Base-by-base conservation (phyloP, 192 early-diverging fungal species). In the Mortierella antarctica region DNA sequence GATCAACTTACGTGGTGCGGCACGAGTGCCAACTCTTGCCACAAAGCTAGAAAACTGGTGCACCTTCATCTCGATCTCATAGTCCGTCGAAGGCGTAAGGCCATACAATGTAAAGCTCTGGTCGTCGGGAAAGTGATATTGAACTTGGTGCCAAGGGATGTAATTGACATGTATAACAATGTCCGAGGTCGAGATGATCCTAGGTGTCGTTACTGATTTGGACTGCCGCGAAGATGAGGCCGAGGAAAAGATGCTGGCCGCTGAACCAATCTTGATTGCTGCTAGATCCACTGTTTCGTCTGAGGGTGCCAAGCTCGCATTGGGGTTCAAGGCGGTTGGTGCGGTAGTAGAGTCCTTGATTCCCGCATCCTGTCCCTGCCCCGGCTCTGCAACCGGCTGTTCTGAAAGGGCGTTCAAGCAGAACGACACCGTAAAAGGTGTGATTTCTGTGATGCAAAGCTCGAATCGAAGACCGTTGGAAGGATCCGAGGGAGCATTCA, bases 11-110 rank as follows among this genome's bases (percentile, higher is more conserved):
- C 77, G 77, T 65, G 70, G 60, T 61, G 77, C 77, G 12, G 77
- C 77, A 46, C 77, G 69, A 4, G 77, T 80, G 13, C 77, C 77
- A 46, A 80, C 59, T 56, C 77, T 61, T 42, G 70, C 63, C 20
- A 80, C 60, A 63, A 80, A 80, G n/a, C 77, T 80, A 10, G 77
- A 80, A 42, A 71, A 80, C 57, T 72, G 70, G 40, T 80, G 77
- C 11, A 80, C 77, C 17, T 64, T 72, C 77, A 80, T 80, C 49
- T 80, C 77, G 23, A 80, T 80, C 65, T 80, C 77, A 60, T 80
- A 80, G 41, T 80, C 77, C 1, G 77, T 80, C 31, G 77, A 71
- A 11, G 77, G 77, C 10, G 77, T 80, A 20, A 80, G 70, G 15
- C 77, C 77, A 63, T 63, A 80, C 5, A 80, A 21, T 1, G 77